A percentile compares a stretch with the other conserved stretches of the same genome.
phyloP scores from a whole-genome alignment of 768 basidiomycete species.

The Lactarius psammicola region DNA sequence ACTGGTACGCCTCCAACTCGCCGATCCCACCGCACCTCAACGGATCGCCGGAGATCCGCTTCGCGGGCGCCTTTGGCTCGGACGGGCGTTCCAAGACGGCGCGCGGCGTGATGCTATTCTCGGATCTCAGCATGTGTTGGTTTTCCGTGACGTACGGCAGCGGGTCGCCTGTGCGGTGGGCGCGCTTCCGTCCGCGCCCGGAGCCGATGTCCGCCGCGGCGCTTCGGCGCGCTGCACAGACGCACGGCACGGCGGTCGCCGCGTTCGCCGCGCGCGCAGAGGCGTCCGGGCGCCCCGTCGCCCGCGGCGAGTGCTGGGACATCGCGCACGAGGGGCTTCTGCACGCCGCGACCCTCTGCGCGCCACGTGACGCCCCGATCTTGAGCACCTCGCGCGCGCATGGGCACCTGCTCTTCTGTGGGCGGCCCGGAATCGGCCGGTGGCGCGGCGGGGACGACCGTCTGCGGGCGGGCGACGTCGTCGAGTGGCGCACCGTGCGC shows the following conservation, averaged over 20 bases:
- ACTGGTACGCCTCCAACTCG: constrained; percentile 42
- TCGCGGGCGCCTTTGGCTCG: constrained; percentile 34
- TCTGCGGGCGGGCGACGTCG: constrained; percentile 53
- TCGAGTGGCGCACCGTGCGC: constrained; percentile 47
- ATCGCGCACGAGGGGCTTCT: constrained; percentile 51
- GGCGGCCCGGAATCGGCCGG: constrained; percentile 42
- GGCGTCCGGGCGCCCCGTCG: constrained; percentile 44
- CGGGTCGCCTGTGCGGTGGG: constrained; percentile 38
- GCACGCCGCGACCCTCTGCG: constrained; percentile 39
- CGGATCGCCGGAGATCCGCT: constrained; percentile 32
- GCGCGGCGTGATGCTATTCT: constrained; percentile 43
- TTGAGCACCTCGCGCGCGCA: constrained; percentile 51
- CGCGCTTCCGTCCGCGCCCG: constrained; percentile 43
- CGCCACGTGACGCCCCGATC: constrained; percentile 47
- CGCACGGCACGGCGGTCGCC: constrained; percentile 50
- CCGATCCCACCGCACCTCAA: constrained; percentile 39
- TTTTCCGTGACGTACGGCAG: constrained; percentile 42
- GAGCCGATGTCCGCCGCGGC: constrained; percentile 35
- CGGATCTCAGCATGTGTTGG: constrained; percentile 52
- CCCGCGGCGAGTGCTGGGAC: constrained; percentile 58
- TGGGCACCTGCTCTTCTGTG: constrained; percentile 51
- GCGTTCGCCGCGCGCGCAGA: constrained; percentile 48
- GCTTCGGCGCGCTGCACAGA: constrained; percentile 45
- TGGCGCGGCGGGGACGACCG: constrained; percentile 55
- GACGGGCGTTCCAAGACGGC: constrained; percentile 36